Percentiles rank a stretch among this genome's conserved stretches.
Conservation (phyloP, 148 eudicot species). For the Cornus suecica region DNA sequence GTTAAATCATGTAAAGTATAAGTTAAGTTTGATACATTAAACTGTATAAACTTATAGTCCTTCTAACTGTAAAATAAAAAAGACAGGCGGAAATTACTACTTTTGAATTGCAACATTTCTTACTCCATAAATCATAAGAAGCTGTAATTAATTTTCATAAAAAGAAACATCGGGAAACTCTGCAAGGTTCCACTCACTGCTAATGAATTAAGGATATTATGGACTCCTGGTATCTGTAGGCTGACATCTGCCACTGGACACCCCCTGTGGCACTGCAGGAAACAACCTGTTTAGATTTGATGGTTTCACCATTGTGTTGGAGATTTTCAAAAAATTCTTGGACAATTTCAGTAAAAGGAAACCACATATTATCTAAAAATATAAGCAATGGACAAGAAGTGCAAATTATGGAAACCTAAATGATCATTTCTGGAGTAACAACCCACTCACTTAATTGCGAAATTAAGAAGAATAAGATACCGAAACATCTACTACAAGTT, state of each 20-base stretch:
- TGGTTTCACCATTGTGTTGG: not conserved
- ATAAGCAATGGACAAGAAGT: not conserved
- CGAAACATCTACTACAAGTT: not conserved
- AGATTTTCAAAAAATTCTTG: not conserved
- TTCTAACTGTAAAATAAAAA: no score
- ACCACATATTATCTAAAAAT: not conserved
- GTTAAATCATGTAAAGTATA: not conserved
- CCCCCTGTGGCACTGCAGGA: slow-evolving; percentile 12
- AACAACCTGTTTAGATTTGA: not conserved
- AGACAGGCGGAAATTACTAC: not conserved
- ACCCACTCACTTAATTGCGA: not conserved
- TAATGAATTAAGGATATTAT: slow-evolving; percentile 13
- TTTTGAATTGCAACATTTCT: not conserved
- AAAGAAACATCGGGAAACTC: not conserved
- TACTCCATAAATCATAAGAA: not conserved
- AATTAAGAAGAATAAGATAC: not conserved
- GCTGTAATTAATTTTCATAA: not conserved
- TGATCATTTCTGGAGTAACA: not conserved
- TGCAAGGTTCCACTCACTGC: slow-evolving; percentile 12
- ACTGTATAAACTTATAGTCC: no score
- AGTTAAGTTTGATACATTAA: no score
- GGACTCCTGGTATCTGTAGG: slow-evolving; percentile 17
- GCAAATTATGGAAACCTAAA: not conserved
- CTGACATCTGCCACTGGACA: slow-evolving; percentile 10
- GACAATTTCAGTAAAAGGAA: not conserved